A percentile compares a stretch with the other conserved stretches of the same genome.
phyloP scores from a whole-genome alignment of 495 filamentous ascomycete genomes.

The Paragyromitra xinjiangensis region DNA sequence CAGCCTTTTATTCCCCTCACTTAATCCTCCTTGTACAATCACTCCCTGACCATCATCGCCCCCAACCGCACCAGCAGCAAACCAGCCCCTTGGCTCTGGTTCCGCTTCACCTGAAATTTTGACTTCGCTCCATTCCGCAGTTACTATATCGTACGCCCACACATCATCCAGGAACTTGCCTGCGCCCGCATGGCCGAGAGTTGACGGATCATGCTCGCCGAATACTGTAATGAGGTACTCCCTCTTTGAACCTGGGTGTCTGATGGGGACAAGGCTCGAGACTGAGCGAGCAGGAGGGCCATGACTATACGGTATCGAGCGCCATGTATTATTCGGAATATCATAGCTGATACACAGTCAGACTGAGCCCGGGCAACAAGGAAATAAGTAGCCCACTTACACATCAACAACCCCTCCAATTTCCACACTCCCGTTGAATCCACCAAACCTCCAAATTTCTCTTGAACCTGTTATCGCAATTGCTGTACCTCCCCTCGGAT shows the following conservation, averaged over 20 bases:
- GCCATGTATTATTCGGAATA: slow-evolving; percentile 26
- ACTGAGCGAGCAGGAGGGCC: neutral
- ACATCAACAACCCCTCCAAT: slow-evolving; percentile 19
- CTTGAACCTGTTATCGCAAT: slow-evolving; percentile 23
- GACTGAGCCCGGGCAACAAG: too few species aligned
- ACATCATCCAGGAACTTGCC: slow-evolving; percentile 76
- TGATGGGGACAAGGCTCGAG: slow-evolving; percentile 3
- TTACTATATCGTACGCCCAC: slow-evolving; percentile 74
- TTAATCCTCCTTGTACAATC: slow-evolving; percentile 65
- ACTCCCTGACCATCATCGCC: slow-evolving; percentile 61
- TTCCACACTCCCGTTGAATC: neutral
- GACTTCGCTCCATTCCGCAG: slow-evolving; percentile 64
- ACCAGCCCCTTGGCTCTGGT: slow-evolving; percentile 60
- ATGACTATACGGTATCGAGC: slow-evolving; percentile 11
- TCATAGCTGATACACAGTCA: slow-evolving; percentile 29
- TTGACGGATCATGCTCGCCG: neutral
- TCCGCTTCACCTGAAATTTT: slow-evolving; percentile 61
- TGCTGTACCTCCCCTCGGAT: slow-evolving; percentile 31
- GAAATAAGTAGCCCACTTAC: slow-evolving; percentile 4
- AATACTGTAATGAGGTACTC: slow-evolving; percentile 35
- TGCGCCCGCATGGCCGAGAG: slow-evolving; percentile 69
- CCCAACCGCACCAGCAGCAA: neutral
- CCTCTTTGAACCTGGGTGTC: neutral
- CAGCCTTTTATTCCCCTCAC: slow-evolving; percentile 60
- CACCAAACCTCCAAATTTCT: slow-evolving; percentile 38